These are phyloP conservation scores for Abrus precatorius DNA, from an alignment of 306 rosid genomes.

Conservation along the genomic window DNA sequence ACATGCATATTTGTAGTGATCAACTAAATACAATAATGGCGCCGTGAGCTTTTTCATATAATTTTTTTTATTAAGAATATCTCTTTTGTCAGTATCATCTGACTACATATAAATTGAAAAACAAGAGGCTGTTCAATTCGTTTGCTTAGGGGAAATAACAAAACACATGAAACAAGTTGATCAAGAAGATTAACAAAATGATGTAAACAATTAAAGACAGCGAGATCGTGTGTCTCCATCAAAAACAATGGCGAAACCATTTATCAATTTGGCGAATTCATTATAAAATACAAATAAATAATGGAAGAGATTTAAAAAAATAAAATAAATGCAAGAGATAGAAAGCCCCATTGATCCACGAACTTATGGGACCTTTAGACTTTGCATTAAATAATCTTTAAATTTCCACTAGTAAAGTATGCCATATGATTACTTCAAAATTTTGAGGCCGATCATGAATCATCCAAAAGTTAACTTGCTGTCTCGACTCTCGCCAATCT, in stretches of 20 bases:
- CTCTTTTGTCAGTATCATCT: neutral
- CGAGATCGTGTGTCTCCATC: constrained; percentile 16
- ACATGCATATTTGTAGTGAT: neutral
- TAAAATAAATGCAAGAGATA: constrained; percentile 1
- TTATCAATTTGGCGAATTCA: constrained; percentile 25
- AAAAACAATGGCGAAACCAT: constrained; percentile 34
- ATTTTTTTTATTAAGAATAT: neutral
- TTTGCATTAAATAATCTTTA: constrained; percentile 48
- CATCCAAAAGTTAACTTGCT: constrained; percentile 56
- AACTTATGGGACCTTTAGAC: constrained; percentile 47
- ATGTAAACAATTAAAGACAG: constrained; percentile 16
- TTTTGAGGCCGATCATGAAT: constrained; percentile 45
- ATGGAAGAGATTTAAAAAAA: constrained; percentile 24
- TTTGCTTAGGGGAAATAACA: neutral
- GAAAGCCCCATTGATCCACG: constrained; percentile 39
- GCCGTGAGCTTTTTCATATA: neutral
- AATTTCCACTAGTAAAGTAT: constrained; percentile 51
- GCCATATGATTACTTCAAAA: constrained; percentile 52
- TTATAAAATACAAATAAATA: constrained; percentile 41
- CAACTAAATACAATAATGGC: neutral
- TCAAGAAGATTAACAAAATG: neutral
- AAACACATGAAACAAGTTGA: neutral
- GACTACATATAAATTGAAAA: neutral
- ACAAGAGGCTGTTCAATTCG: neutral
- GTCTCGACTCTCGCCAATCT: constrained; percentile 40